Percentiles rank a stretch among this genome's conserved stretches.
Conservation (phyloP, 768 basidiomycete species). For the Plicaturopsis crispa region DNA sequence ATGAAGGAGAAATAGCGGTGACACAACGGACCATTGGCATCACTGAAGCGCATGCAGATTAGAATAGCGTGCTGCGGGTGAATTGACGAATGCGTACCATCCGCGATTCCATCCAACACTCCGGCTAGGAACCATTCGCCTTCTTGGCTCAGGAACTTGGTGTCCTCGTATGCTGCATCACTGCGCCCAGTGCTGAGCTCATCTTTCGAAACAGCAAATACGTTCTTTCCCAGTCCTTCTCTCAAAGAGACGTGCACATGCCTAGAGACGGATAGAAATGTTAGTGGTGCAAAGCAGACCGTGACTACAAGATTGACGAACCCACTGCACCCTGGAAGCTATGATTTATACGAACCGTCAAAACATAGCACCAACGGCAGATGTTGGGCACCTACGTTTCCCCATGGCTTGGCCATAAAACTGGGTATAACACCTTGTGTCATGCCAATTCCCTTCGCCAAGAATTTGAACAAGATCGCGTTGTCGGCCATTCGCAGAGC, state of each 20-base stretch:
- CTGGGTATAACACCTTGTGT: constrained; percentile 83
- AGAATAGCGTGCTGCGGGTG: background rate
- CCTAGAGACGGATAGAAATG: constrained; percentile 25
- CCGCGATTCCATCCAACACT: constrained; percentile 79
- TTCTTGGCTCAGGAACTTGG: constrained; percentile 73
- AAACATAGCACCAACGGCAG: background rate
- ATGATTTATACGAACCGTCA: too few species aligned
- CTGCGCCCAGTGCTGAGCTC: constrained; percentile 58
- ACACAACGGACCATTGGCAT: constrained; percentile 66
- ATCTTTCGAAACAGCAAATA: constrained; percentile 66
- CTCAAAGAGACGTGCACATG: constrained; percentile 91
- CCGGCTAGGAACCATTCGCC: constrained; percentile 96
- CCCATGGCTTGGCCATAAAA: constrained; percentile 99
- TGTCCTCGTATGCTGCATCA: constrained; percentile 73
- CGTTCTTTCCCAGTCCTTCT: constrained; percentile 58
- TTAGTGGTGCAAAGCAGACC: background rate
- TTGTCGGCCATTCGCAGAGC: constrained; percentile 85
- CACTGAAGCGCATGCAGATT: constrained; percentile 31
- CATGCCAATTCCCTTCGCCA: constrained; percentile 90
- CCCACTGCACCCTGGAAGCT: constrained; percentile 97
- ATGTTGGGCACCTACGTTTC: constrained; percentile 49
- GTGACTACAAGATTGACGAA: constrained; percentile 23
- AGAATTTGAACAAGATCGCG: constrained; percentile 86
- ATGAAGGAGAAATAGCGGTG: background rate
- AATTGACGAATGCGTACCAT: constrained; percentile 44